Conservation (phyloP, 2,329 filamentous ascomycete genomes). For the Pseudopithomyces maydicus region DNA sequence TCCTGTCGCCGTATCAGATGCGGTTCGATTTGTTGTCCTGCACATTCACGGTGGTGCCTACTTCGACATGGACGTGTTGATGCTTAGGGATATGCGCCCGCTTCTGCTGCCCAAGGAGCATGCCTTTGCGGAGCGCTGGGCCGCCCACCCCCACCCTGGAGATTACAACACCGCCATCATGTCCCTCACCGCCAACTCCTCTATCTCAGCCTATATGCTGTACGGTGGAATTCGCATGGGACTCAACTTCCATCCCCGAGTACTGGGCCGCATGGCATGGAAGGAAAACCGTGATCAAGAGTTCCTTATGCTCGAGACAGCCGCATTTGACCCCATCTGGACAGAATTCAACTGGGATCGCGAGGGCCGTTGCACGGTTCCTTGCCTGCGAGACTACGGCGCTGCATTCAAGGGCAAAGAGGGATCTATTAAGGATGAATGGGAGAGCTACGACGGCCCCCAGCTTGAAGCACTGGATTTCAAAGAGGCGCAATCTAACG, state of each 20-base stretch:
- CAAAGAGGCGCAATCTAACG: constrained; percentile 31
- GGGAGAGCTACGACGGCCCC: constrained; percentile 57
- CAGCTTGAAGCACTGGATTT: constrained; percentile 46
- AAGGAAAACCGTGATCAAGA: constrained; percentile 60
- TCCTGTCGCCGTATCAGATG: constrained; percentile 62
- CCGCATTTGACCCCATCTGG: constrained; percentile 63
- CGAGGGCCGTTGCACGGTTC: constrained; percentile 58
- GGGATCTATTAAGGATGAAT: constrained; percentile 56
- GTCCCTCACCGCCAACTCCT: constrained; percentile 61
- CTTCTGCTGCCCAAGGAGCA: constrained; percentile 57
- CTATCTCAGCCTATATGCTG: constrained; percentile 59
- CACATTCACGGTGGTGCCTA: constrained; percentile 61
- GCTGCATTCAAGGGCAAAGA: constrained; percentile 57
- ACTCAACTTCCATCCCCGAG: constrained; percentile 61
- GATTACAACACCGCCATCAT: constrained; percentile 65
- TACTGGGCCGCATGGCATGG: constrained; percentile 62
- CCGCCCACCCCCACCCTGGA: constrained; percentile 56
- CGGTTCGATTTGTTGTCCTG: constrained; percentile 60
- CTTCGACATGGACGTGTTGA: constrained; percentile 62
- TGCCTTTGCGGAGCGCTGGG: constrained; percentile 62
- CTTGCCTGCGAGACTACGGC: constrained; percentile 59
- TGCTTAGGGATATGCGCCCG: constrained; percentile 61
- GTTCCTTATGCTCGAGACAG: constrained; percentile 62
- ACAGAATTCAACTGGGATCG: constrained; percentile 61
- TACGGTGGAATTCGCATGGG: constrained; percentile 63